Base-by-base conservation (phyloP, 805 yeast species). In the Candida corydali region DNA sequence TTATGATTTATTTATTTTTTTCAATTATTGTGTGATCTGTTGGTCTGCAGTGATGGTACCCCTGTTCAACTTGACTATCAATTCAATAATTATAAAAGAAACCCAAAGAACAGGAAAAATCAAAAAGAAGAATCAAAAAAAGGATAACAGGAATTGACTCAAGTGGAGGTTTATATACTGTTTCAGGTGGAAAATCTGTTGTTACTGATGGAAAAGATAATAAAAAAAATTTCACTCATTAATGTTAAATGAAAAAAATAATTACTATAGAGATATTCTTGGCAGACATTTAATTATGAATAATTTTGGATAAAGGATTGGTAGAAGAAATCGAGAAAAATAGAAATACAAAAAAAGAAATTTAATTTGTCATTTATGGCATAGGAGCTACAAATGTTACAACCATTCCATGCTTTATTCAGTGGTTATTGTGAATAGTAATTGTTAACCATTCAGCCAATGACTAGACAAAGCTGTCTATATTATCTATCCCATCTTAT, bases 151-250 rank as follows among this genome's bases (percentile, higher is more conserved):
- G 14, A 28, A 33, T 33, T 26, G 3, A 26, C 36, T 33, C 36
- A 33, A 26, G 5, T 11, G 6, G 28, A 11, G 5, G 26, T 20
- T 20, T 20, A n/a, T n/a, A n/a, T n/a, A n/a, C n/a, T n/a, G n/a
- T n/a, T n/a, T n/a, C n/a, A n/a, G 24, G 24, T 8, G 24, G 24
- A 10, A 22, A 8, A 22, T 22, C 24, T 8, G 24, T 8, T 24
- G 12, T 23, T 5, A 24, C 34, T 32, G 34, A 32, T 32, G 28
- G 16, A 32, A 32, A 22, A 32, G 34, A 32, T 32, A 32, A 32
- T 12, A 26, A 26, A 24, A 24, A 24, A 11, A n/a, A n/a, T n/a
- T n/a, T n/a, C n/a, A n/a, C n/a, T n/a, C n/a, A n/a, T n/a, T n/a
- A n/a, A n/a, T n/a, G n/a, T n/a, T n/a, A n/a, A n/a, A n/a, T n/a